Evolutionary conservation across 257 asterid species (phyloP), one percentile per base, ranked within the genome.

Genomic region (Solanum microdontum): DNA sequence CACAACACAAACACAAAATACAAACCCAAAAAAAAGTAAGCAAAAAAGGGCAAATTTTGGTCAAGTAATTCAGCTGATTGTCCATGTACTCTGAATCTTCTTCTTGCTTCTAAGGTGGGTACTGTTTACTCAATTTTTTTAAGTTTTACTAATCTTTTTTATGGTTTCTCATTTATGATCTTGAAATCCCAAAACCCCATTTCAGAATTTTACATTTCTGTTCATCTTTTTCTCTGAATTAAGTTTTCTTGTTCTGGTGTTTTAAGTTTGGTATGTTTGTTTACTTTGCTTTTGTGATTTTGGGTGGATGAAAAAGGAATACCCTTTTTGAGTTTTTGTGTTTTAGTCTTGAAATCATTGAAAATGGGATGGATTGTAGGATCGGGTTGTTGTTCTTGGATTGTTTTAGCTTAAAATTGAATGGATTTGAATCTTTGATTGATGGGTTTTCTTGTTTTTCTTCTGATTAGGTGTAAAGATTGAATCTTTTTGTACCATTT

Each of bases 31-130:
- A 28, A 79, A 79, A 80, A 80, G 68, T 80, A 80, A 45, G 10
- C 85, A 26, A 80, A 45, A 15, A 80, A 4, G 0, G 21, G 37
- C 85, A 80, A 28, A 28, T 12, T 80, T 80, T 80, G 69, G 85
- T 80, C 85, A 80, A 80, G 85, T 45, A 45, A 80, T 80, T 80
- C 85, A 80, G 85, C 85, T 28, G 68, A 32, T 79, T 79, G 37
- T 79, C 84, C 84, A 64, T 79, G 37, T 79, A 7, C 84, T 40
- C 64, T 79, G 37, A 40, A 79, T 79, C 37, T 79, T 79, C 64
- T 43, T 79, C 30, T 74, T 7, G n/a, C 84, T 79, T 79, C 84
- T 40, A 79, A 40, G 62, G 60, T 43, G n/a, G 64, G 8, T 17
- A 37, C 7, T 39, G 12, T 72, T 8, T 72, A 72, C 79, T 72